A percentile compares a stretch with the other conserved stretches of the same genome.
phyloP scores from a whole-genome alignment of 306 rosid genomes.

The Carpinus fangiana region DNA sequence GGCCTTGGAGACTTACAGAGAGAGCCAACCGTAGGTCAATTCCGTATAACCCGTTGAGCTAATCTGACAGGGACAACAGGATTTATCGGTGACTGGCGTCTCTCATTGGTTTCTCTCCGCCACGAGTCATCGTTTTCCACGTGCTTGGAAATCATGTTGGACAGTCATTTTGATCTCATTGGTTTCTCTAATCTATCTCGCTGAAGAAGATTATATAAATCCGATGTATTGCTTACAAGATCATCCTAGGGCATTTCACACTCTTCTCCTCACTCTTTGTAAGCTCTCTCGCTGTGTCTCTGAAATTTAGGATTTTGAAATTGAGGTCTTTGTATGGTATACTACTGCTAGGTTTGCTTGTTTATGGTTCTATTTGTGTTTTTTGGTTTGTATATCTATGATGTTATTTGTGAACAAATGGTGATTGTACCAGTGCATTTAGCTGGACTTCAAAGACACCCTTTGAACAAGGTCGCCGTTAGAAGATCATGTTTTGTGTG shows the following conservation, averaged over 20 bases:
- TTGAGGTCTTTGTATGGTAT: neutral
- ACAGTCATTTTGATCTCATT: neutral
- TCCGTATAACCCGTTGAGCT: too few species aligned
- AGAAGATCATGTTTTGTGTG: neutral
- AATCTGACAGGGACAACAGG: too few species aligned
- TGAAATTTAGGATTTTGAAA: neutral
- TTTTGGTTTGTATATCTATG: neutral
- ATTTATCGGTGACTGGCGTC: neutral
- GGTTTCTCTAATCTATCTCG: neutral
- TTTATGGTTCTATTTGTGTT: neutral
- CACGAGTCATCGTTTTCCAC: neutral
- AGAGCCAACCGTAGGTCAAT: neutral
- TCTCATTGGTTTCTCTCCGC: neutral
- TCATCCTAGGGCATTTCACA: neutral
- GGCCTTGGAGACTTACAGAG: neutral
- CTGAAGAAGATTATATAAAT: neutral
- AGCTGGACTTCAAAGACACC: neutral
- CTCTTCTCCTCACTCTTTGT: slow-evolving; percentile 9
- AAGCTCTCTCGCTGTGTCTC: neutral
- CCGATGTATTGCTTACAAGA: neutral
- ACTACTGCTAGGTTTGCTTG: neutral
- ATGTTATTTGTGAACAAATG: neutral
- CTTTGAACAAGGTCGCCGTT: neutral
- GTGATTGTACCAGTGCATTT: neutral
- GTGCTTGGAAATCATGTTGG: neutral